Evolutionary conservation across 345 rosid genomes (phyloP).

Genomic region (Ailanthus altissimus): DNA sequence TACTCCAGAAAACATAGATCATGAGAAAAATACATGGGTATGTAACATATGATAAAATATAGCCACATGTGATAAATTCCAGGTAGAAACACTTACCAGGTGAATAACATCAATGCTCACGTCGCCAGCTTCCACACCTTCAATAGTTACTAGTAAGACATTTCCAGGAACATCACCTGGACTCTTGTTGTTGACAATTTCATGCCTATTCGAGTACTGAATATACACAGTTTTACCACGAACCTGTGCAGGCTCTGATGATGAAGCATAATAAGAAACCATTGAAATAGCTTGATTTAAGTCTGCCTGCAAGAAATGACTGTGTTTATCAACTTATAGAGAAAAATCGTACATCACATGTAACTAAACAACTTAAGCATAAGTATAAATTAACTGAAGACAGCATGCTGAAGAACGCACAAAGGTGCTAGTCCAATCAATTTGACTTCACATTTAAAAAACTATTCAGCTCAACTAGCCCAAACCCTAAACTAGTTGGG

Average conservation of each 20-base stretch:
- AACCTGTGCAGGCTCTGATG: constrained; percentile 95
- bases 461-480: background rate
- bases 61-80: background rate
- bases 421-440: background rate
- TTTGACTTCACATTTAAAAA: background rate
- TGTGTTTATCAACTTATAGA: constrained; percentile 9
- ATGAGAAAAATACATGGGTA: background rate
- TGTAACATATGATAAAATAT: background rate
- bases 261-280: constrained; percentile 96
- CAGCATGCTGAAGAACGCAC: background rate
- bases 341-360: background rate
- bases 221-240: constrained; percentile 94
- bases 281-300: constrained; percentile 90
- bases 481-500: background rate
- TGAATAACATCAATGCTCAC: constrained; percentile 95
- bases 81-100: constrained; percentile 57
- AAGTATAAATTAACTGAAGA: background rate
- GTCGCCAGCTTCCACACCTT: constrained; percentile 91
- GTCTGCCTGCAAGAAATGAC: constrained; percentile 55
- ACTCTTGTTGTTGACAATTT: constrained; percentile 94
- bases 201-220: constrained; percentile 94
- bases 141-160: constrained; percentile 88
- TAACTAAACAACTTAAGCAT: background rate
- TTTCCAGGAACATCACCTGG: constrained; percentile 97
- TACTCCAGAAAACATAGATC: background rate